phyloP scores from a whole-genome alignment of 2,329 filamentous ascomycete species.

The Reticulascus tulasneorum region DNA sequence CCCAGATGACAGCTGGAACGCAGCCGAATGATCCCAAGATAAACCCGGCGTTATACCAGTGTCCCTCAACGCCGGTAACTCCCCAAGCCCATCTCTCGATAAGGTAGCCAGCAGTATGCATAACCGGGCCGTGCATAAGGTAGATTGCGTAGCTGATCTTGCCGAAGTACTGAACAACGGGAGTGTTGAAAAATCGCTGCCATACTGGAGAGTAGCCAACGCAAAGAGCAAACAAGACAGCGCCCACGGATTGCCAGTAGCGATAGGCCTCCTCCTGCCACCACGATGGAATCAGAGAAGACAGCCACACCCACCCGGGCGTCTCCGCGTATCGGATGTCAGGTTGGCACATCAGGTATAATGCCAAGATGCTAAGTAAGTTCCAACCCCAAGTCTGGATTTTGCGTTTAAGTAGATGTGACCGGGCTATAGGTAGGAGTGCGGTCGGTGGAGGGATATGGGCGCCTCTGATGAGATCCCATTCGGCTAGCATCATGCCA shows the following conservation, averaged over 20 bases:
- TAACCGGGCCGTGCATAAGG: slow-evolving; percentile 55
- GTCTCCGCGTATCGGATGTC: slow-evolving; percentile 36
- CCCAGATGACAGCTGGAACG: slow-evolving; percentile 49
- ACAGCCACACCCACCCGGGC: slow-evolving; percentile 49
- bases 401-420: slow-evolving; percentile 3
- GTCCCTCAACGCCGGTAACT: slow-evolving; percentile 42
- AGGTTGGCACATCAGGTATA: slow-evolving; percentile 50
- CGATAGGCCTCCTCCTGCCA: slow-evolving; percentile 46
- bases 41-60: slow-evolving; percentile 43
- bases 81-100: slow-evolving; percentile 45
- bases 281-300: slow-evolving; percentile 43
- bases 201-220: slow-evolving; percentile 42
- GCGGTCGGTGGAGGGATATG: slow-evolving; percentile 27
- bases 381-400: slow-evolving; percentile 25
- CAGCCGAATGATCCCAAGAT: slow-evolving; percentile 42
- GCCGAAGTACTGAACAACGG: slow-evolving; percentile 53
- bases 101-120: slow-evolving; percentile 50
- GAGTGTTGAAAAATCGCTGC: slow-evolving; percentile 47
- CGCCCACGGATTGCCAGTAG: slow-evolving; percentile 54
- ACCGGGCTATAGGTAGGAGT: slow-evolving; percentile 20
- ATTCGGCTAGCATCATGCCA: slow-evolving; percentile 52
- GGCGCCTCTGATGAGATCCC: slow-evolving; percentile 45
- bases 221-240: slow-evolving; percentile 47
- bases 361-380: slow-evolving; percentile 39
- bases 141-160: slow-evolving; percentile 59